Evolutionary conservation across 169 alveolate species (phyloP), one percentile per base, ranked within the genome.

Genomic region (Babesia caballi): DNA sequence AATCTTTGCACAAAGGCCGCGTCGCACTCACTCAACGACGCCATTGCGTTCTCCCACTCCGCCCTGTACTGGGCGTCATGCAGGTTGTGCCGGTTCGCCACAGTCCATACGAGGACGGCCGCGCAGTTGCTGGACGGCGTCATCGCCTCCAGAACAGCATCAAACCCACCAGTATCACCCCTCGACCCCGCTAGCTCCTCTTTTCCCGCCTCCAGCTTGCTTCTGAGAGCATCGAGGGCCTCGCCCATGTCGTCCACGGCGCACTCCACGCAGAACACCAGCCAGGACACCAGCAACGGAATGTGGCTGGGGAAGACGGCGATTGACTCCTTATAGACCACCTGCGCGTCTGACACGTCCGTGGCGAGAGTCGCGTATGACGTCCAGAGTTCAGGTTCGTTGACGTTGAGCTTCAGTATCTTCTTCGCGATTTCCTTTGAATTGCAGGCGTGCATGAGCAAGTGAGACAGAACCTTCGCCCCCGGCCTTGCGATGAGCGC

Each of bases 371-470:
- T 14, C 30, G 68, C 56, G 21, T 67, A 67, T 7, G 66, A 23
- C 17, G 38, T 23, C 78, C 78, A 67, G 2, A 67, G 56, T 0
- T 53, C 68, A 28, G 78, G 58, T 21, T 52, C 36, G 15, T 53
- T 21, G 14, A 38, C 19, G 19, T 54, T 12, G 6, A 67, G 68
- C 19, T 33, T 33, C 59, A 67, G 56, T 17, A 67, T 36, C 32
- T 40, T 38, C 67, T 67, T 67, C 3, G 78, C 21, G 6, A 67
- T n/a, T 2, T 67, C 78, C 32, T 67, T 57, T 14, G 56, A 40
- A n/a, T 38, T 32, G 35, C 78, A 67, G 6, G 35, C 68, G 11
- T 28, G 53, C 67, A 67, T 67, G 19, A 67, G 53, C 42, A 67
- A 23, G 25, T 53, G 56, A 11, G 15, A 27, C 4, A 67, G 23